Evolutionary conservation across 1,284 basidiomycete species (phyloP), one percentile per base, ranked within the genome.

Genomic region (Somion occarium): DNA sequence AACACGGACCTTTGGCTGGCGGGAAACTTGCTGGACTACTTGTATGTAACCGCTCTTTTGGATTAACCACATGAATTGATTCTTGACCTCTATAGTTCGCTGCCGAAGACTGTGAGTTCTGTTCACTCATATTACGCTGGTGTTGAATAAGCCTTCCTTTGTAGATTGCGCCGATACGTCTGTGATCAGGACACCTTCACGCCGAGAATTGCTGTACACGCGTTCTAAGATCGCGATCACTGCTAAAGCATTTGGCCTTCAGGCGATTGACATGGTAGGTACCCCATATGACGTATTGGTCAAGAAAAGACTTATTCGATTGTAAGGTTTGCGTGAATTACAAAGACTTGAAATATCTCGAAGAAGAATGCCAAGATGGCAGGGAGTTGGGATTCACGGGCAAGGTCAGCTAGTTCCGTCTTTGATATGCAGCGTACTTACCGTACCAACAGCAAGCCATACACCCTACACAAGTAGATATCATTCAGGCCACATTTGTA

Each of bases 391-490:
- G 93, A 0, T 95, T 92, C 61, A 87, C 84, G 23, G 93, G 92
- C 44, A 96, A 96, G 76, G 91, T 84, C 23, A 67, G 56, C 23
- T 9, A 13, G 34, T 3, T 18, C n/a, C 5, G 34, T n/a, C n/a
- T n/a, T n/a, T n/a, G n/a, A n/a, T n/a, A n/a, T n/a, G n/a, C n/a
- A n/a, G n/a, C n/a, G n/a, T n/a, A n/a, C n/a, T n/a, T n/a, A n/a
- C n/a, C n/a, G n/a, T n/a, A n/a, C n/a, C n/a, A n/a, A 19, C 60
- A 93, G 88, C 94, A 97, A 91, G 93, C 91, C 1, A 96, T 98
- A 48, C 95, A 98, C 69, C 94, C 95, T 0, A 73, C 73, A 12
- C 95, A 98, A 68, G 82, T 97, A 2, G 79, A 81, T 20, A 73
- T 78, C 3, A 93, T 96, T 38, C 91, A 94, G 58, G 69, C 76